Conservation (phyloP, 2,329 filamentous ascomycete species). For the Thermomyces lanuginosus region DNA sequence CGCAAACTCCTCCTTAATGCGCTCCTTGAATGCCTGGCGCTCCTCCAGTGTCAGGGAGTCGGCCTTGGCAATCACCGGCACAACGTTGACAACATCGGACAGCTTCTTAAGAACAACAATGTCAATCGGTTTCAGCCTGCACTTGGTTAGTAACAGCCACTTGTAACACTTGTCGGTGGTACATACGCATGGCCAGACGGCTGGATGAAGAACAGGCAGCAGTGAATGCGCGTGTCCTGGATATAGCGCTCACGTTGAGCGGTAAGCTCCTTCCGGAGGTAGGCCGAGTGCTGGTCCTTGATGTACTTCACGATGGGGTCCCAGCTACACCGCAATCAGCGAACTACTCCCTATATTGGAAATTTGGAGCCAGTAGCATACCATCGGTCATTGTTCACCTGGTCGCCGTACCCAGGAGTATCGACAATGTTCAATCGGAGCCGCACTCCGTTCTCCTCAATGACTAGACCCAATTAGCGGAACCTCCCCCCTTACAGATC, state of each 20-base stretch:
- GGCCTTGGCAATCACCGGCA: constrained; percentile 96
- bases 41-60: constrained; percentile 93
- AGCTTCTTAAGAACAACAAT: constrained; percentile 99
- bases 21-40: constrained; percentile 90
- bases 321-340: constrained; percentile 43
- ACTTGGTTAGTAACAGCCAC: constrained; percentile 6
- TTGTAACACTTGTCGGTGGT: not conserved
- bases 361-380: constrained; percentile 13
- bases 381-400: constrained; percentile 99
- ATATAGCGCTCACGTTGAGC: constrained; percentile 98
- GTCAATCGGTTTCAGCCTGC: constrained; percentile 82
- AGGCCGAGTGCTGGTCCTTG: constrained; percentile 99
- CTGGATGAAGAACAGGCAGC: constrained; percentile 99
- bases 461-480: constrained; percentile 36
- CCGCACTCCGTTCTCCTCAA: constrained; percentile 97
- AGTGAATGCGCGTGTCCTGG: constrained; percentile 97
- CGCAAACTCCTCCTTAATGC: constrained; percentile 97
- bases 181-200: constrained; percentile 75
- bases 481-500: constrained; percentile 8
- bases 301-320: constrained; percentile 99
- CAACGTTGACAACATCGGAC: constrained; percentile 96
- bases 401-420: constrained; percentile 92
- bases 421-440: constrained; percentile 97
- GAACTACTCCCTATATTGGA: not conserved
- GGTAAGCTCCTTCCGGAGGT: constrained; percentile 97